These are phyloP conservation scores for Trypanosoma mega DNA, from an alignment of 208 protist species.

Conservation along the genomic window DNA sequence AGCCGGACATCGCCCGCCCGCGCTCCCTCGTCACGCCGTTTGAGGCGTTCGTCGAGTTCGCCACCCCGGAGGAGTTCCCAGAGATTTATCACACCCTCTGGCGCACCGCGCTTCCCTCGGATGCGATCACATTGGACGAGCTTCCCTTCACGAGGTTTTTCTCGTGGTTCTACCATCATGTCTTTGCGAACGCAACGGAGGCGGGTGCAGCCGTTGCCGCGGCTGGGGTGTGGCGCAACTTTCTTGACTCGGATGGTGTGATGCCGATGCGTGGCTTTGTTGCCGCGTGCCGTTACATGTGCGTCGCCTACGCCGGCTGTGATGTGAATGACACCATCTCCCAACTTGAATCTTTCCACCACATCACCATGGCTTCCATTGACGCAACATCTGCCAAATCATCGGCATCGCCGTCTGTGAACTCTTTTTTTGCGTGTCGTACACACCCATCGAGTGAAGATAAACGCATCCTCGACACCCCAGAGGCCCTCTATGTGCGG, in stretches of 20 bases:
- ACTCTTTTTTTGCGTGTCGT: conserved; percentile 32
- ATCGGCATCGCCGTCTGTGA: neutral
- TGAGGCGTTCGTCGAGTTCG: conserved; percentile 52
- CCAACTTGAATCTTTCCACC: neutral
- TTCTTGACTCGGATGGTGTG: conserved; percentile 41
- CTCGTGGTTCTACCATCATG: conserved; percentile 63
- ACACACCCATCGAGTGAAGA: conserved; percentile 19
- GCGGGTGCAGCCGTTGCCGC: conserved; percentile 49
- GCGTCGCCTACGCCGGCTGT: conserved; percentile 45
- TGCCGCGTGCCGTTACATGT: conserved; percentile 51
- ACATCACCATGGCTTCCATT: conserved; percentile 27
- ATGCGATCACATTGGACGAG: conserved; percentile 10
- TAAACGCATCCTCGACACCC: conserved; percentile 41
- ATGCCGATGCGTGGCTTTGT: conserved; percentile 53
- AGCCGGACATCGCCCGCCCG: conserved; percentile 32
- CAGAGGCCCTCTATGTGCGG: conserved; percentile 55
- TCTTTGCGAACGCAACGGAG: conserved; percentile 65
- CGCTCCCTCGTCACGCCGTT: conserved; percentile 42
- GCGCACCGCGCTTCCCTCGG: conserved; percentile 9
- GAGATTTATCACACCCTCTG: conserved; percentile 62
- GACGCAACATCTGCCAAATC: conserved; percentile 9
- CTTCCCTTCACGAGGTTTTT: conserved; percentile 69
- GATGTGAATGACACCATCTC: conserved; percentile 16
- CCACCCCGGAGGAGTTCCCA: conserved; percentile 31
- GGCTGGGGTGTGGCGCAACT: conserved; percentile 43